Conservation (phyloP, 106 monocot species). For the Dioscorea zingiberensis region DNA sequence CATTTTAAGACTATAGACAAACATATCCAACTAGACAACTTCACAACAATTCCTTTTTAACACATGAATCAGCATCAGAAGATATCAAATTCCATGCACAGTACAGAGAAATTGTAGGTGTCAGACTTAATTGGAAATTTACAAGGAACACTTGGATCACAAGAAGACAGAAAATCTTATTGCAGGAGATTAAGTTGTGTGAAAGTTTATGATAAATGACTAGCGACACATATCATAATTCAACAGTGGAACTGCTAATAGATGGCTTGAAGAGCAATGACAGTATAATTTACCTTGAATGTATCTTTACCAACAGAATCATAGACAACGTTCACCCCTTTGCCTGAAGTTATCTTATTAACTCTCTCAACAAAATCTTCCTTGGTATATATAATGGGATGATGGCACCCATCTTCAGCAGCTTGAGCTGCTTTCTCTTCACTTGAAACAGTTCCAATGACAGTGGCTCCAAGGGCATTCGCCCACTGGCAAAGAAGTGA, state of each 20-base stretch:
- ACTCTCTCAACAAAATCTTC: constrained; percentile 76
- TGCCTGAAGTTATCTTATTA: constrained; percentile 63
- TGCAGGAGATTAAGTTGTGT: background rate
- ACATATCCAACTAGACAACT: too few species aligned
- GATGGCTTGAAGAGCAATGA: background rate
- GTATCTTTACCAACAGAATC: constrained; percentile 98
- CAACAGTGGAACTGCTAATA: too few species aligned
- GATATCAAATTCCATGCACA: too few species aligned
- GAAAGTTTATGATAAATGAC: too few species aligned
- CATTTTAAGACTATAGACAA: too few species aligned
- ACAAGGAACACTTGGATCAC: too few species aligned
- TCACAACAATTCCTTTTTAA: too few species aligned
- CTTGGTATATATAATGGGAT: constrained; percentile 73
- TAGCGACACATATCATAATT: too few species aligned
- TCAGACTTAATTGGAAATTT: too few species aligned
- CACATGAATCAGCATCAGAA: too few species aligned
- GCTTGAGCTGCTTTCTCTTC: constrained; percentile 90
- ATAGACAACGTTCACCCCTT: constrained; percentile 91
- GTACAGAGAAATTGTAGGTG: too few species aligned
- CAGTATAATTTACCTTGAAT: constrained; percentile 46
- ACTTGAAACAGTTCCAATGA: constrained; percentile 86
- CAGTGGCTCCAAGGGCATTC: constrained; percentile 90
- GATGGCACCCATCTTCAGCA: constrained; percentile 80
- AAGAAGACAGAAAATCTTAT: too few species aligned
- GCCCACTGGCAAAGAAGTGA: constrained; percentile 97